Evolutionary conservation across 129 eudicot species (phyloP).

Genomic region (Smallanthus sonchifolius): DNA sequence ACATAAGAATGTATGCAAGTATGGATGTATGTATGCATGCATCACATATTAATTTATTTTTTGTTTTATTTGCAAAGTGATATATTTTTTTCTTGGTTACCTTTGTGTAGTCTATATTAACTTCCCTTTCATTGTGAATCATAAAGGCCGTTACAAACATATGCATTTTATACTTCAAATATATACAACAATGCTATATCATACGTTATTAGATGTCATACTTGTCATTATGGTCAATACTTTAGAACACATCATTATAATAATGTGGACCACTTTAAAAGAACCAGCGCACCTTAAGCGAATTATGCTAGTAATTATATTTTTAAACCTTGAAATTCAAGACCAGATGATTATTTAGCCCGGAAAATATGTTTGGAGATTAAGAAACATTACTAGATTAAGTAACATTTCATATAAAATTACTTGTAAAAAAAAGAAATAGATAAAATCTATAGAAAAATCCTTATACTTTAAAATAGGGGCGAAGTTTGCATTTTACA

Average conservation of each 20-base stretch:
- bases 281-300: neutral
- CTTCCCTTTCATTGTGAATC: neutral
- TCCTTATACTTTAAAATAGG: too few species aligned
- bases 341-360: neutral
- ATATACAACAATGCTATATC: neutral
- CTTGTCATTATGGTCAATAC: neutral
- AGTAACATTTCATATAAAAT: neutral
- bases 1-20: neutral
- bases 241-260: neutral
- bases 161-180: neutral
- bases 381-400: neutral
- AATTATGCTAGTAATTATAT: neutral
- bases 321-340: neutral
- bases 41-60: neutral
- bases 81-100: neutral
- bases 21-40: neutral
- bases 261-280: neutral
- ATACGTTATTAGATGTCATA: neutral
- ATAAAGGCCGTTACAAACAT: neutral
- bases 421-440: neutral
- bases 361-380: neutral
- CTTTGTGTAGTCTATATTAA: neutral
- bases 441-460: too few species aligned
- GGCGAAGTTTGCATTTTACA: too few species aligned
- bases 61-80: neutral